These are phyloP conservation scores for Backusella westeae DNA, from an alignment of 192 early-diverging fungal genomes.

Conservation along the genomic window DNA sequence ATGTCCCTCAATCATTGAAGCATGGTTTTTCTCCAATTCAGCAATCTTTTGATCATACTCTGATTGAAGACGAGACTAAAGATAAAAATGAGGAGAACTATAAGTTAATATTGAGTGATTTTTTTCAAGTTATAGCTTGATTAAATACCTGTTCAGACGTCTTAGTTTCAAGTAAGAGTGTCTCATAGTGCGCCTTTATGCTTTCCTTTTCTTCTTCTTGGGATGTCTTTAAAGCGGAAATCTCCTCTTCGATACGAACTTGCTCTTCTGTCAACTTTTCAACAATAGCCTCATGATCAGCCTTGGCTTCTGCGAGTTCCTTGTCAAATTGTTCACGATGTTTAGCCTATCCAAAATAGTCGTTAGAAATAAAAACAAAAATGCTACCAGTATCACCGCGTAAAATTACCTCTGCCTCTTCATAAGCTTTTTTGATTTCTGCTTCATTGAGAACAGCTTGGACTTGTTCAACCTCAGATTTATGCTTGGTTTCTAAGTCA, in stretches of 20 bases:
- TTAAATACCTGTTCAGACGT: conserved; percentile 1
- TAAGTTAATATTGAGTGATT: not conserved
- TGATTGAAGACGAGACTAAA: conserved; percentile 9
- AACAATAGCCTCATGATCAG: conserved; percentile 5
- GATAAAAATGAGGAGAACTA: not conserved
- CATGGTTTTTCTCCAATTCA: not conserved
- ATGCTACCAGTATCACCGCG: not conserved
- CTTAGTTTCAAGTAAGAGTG: not conserved
- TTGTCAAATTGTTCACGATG: conserved; percentile 8
- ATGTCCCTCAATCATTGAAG: not conserved
- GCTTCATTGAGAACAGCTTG: conserved; percentile 12
- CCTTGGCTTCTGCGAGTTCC: not conserved
- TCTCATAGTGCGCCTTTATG: not conserved
- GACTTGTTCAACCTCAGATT: not conserved
- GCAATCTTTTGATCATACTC: conserved; percentile 8
- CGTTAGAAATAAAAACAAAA: not conserved
- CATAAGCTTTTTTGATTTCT: not conserved
- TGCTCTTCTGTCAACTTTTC: not conserved
- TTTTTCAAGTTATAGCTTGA: not conserved
- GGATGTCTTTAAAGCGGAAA: not conserved
- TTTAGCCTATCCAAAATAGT: not conserved
- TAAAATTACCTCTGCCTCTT: conserved; percentile 7
- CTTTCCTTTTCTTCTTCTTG: conserved; percentile 5
- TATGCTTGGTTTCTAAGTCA: not conserved
- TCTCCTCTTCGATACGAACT: conserved; percentile 8